These are phyloP conservation scores for Ulmus americana DNA, from an alignment of 331 rosid species.

Conservation along the genomic window DNA sequence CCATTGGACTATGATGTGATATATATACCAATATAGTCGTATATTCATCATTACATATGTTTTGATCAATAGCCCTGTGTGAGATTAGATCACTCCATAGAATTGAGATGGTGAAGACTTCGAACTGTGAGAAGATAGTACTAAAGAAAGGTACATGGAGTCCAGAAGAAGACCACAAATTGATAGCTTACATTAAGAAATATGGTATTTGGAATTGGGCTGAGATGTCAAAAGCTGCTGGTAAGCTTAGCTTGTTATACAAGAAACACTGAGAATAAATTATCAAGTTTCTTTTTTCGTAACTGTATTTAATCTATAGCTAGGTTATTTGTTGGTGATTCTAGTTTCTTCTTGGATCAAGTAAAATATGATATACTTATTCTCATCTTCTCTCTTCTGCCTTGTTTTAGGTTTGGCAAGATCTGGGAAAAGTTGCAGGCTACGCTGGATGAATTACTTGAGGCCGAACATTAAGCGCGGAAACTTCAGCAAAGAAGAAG, in stretches of 20 bases:
- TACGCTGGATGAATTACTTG: slow-evolving; percentile 38
- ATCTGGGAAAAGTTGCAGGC: slow-evolving; percentile 39
- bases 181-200: slow-evolving; percentile 26
- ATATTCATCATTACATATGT: neutral
- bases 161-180: slow-evolving; percentile 31
- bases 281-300: neutral
- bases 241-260: neutral
- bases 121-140: slow-evolving; percentile 10
- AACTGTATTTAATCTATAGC: neutral
- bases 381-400: neutral
- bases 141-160: slow-evolving; percentile 34
- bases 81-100: neutral
- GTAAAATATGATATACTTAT: too few species aligned
- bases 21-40: neutral
- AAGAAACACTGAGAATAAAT: neutral
- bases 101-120: slow-evolving; percentile 9
- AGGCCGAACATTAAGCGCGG: slow-evolving; percentile 37
- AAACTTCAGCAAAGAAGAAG: slow-evolving; percentile 28
- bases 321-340: too few species aligned
- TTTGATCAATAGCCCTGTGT: neutral
- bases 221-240: slow-evolving; percentile 34
- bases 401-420: slow-evolving; percentile 23
- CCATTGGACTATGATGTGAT: neutral
- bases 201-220: slow-evolving; percentile 38
- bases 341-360: too few species aligned